phyloP scores from a whole-genome alignment of 495 filamentous ascomycete genomes.

The Podospora conica region DNA sequence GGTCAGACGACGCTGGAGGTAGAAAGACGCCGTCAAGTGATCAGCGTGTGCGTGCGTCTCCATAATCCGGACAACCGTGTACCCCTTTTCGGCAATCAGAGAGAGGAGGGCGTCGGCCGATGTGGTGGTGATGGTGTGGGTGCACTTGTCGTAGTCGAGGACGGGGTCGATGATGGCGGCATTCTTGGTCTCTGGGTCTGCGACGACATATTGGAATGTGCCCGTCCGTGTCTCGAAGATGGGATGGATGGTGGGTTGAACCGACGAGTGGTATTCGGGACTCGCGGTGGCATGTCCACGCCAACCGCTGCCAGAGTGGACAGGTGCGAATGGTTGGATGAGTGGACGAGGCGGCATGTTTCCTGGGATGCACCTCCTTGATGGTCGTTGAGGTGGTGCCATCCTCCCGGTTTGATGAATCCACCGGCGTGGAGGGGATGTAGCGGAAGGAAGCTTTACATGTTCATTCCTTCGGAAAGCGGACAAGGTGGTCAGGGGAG shows the following conservation, averaged over 20 bases:
- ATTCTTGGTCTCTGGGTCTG: slow-evolving; percentile 38
- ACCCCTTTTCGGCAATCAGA: slow-evolving; percentile 34
- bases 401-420: background rate
- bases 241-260: slow-evolving; percentile 20
- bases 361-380: background rate
- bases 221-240: slow-evolving; percentile 30
- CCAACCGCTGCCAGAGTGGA: background rate
- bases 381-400: background rate
- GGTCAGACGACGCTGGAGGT: slow-evolving; percentile 42
- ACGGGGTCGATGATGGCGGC: slow-evolving; percentile 57
- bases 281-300: background rate
- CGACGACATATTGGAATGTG: slow-evolving; percentile 57
- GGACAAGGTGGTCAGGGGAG: background rate
- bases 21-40: slow-evolving; percentile 51
- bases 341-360: background rate
- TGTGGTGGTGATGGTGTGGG: slow-evolving; percentile 38
- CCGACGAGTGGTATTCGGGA: background rate
- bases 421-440: background rate
- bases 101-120: slow-evolving; percentile 46
- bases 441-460: background rate
- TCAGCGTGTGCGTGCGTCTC: slow-evolving; percentile 60
- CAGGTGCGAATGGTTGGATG: background rate
- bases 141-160: slow-evolving; percentile 47
- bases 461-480: background rate
- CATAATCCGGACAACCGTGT: slow-evolving; percentile 45